Evolutionary conservation across 1,284 basidiomycete species (phyloP).

Genomic region (Cutaneotrichosporon sp.): DNA sequence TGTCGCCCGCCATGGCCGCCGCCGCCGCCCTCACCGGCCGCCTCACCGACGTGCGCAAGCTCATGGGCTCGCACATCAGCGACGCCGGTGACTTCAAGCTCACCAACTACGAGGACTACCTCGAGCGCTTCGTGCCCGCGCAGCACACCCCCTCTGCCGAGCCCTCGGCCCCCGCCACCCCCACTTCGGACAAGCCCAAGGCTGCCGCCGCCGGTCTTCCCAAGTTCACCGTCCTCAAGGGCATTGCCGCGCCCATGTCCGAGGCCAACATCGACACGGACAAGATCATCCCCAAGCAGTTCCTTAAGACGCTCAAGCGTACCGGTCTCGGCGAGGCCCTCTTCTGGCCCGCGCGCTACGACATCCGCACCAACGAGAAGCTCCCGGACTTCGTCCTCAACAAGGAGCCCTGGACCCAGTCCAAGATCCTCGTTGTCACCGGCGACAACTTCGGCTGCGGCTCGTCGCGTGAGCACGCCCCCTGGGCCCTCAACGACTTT

Average conservation of each 20-base stretch:
- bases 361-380: slow-evolving; percentile 70
- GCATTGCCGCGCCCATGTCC: slow-evolving; percentile 83
- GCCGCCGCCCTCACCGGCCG: slow-evolving; percentile 88
- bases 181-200: slow-evolving; percentile 55
- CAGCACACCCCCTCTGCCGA: slow-evolving; percentile 56
- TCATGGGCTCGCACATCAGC: slow-evolving; percentile 60
- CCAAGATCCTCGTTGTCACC: slow-evolving; percentile 84
- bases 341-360: slow-evolving; percentile 81
- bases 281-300: slow-evolving; percentile 96
- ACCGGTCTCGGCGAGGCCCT: slow-evolving; percentile 88
- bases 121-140: slow-evolving; percentile 72
- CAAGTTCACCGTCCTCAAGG: slow-evolving; percentile 79
- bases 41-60: slow-evolving; percentile 84
- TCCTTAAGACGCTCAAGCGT: slow-evolving; percentile 91
- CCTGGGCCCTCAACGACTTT: slow-evolving; percentile 96
- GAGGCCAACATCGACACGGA: slow-evolving; percentile 95
- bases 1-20: slow-evolving; percentile 95
- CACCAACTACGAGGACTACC: slow-evolving; percentile 69
- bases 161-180: slow-evolving; percentile 61
- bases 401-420: slow-evolving; percentile 73
- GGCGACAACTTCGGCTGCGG: slow-evolving; percentile 95
- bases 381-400: slow-evolving; percentile 89
- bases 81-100: slow-evolving; percentile 64
- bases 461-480: slow-evolving; percentile 90
- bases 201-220: slow-evolving; percentile 64